Conservation (phyloP, 805 yeast species). For the Nakazawaea wyomingensis region DNA sequence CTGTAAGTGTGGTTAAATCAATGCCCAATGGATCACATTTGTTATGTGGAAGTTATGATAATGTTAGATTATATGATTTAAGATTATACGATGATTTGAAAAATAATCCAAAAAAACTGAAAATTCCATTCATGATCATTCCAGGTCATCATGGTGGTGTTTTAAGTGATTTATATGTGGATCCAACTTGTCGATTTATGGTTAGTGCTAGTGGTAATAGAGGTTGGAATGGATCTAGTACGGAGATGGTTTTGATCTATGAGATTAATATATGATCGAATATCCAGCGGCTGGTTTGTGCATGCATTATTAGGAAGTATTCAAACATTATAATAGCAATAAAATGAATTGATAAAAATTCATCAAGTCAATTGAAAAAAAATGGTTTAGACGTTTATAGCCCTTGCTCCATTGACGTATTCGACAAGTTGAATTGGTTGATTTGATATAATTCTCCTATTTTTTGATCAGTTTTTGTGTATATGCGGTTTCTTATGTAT, state of each 20-base stretch:
- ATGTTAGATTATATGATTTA: slow-evolving; percentile 81
- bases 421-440: no score
- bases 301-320: no score
- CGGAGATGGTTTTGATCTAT: slow-evolving; percentile 78
- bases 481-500: no score
- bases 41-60: slow-evolving; percentile 86
- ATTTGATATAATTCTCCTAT: no score
- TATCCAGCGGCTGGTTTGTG: background rate
- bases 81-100: slow-evolving; percentile 33
- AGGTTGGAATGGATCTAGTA: slow-evolving; percentile 86
- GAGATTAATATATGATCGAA: slow-evolving; percentile 22
- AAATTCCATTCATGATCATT: slow-evolving; percentile 78
- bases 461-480: no score
- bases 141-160: slow-evolving; percentile 98
- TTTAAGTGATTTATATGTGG: slow-evolving; percentile 70
- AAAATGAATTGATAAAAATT: no score
- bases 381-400: no score
- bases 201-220: slow-evolving; percentile 90
- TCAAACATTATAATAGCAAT: no score
- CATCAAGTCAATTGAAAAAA: no score
- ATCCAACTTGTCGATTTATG: slow-evolving; percentile 84
- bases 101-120: slow-evolving; percentile 28
- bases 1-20: slow-evolving; percentile 74
- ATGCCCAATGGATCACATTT: slow-evolving; percentile 78
- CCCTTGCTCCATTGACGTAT: no score